These are phyloP conservation scores for Xerocomus minutiporus DNA, from an alignment of 1,284 basidiomycete species.

Conservation along the genomic window DNA sequence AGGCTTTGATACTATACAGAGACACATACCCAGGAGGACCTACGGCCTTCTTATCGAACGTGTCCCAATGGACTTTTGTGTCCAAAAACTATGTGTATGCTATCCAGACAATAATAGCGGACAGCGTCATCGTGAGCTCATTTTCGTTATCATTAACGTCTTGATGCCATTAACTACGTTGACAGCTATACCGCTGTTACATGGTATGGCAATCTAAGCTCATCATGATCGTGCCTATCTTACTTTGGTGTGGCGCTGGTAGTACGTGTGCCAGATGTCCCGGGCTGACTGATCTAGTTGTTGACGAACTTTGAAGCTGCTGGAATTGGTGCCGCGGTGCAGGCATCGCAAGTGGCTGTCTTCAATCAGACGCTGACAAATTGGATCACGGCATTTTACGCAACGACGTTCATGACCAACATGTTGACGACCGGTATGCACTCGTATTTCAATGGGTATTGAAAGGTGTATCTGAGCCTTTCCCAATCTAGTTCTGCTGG, in stretches of 20 bases:
- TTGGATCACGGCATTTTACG: conserved; percentile 1
- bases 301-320: background rate
- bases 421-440: background rate
- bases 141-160: background rate
- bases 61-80: conserved; percentile 3
- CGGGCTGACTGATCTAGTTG: background rate
- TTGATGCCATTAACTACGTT: background rate
- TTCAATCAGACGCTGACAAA: background rate
- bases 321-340: background rate
- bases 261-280: background rate
- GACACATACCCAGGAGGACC: background rate
- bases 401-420: background rate
- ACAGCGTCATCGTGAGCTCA: background rate
- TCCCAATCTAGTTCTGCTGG: background rate
- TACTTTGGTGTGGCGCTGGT: background rate
- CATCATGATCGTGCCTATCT: background rate
- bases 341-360: background rate
- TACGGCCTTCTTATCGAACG: background rate
- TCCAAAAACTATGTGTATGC: conserved; percentile 1
- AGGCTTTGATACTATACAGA: background rate
- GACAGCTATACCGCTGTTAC: conserved; percentile 3
- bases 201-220: conserved; percentile 1
- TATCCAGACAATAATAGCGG: background rate
- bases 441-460: background rate
- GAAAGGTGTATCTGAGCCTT: background rate